phyloP scores from a whole-genome alignment of 768 basidiomycete genomes.

The Xerocomellus intermedius region DNA sequence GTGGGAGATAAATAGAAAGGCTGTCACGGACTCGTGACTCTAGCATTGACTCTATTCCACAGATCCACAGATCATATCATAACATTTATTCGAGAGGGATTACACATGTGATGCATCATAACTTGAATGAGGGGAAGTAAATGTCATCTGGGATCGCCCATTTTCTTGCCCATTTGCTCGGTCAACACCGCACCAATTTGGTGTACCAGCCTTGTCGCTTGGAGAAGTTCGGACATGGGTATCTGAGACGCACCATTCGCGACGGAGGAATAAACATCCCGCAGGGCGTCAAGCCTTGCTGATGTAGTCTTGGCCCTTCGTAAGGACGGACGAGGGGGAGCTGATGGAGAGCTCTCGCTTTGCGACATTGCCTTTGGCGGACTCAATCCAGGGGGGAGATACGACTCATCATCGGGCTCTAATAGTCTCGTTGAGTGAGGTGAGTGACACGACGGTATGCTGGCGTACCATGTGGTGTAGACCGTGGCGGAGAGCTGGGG shows the following conservation, averaged over 20 bases:
- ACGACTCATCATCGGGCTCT: background rate
- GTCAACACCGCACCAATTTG: conserved; percentile 46
- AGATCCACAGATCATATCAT: background rate
- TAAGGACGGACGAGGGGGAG: conserved; percentile 22
- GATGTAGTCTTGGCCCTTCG: conserved; percentile 41
- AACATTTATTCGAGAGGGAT: conserved; percentile 8
- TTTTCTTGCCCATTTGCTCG: conserved; percentile 43
- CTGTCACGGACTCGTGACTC: background rate
- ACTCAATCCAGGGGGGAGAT: background rate
- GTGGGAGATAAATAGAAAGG: background rate
- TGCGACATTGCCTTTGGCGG: conserved; percentile 8
- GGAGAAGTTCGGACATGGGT: conserved; percentile 47
- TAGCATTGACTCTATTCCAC: background rate
- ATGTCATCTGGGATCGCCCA: conserved; percentile 19
- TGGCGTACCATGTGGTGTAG: conserved; percentile 11
- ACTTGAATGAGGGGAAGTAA: background rate
- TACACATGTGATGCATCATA: conserved; percentile 48
- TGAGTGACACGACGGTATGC: background rate
- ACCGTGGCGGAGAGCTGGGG: conserved; percentile 8
- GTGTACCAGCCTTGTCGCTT: conserved; percentile 45
- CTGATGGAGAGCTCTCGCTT: conserved; percentile 2
- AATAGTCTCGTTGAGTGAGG: background rate
- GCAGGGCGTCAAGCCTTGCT: conserved; percentile 43
- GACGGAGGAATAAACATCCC: conserved; percentile 44
- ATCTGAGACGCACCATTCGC: conserved; percentile 47